A percentile compares a stretch with the other conserved stretches of the same genome.
phyloP scores from a whole-genome alignment of 2,329 filamentous ascomycete species.

The Ceratocystis diversiconidia region DNA sequence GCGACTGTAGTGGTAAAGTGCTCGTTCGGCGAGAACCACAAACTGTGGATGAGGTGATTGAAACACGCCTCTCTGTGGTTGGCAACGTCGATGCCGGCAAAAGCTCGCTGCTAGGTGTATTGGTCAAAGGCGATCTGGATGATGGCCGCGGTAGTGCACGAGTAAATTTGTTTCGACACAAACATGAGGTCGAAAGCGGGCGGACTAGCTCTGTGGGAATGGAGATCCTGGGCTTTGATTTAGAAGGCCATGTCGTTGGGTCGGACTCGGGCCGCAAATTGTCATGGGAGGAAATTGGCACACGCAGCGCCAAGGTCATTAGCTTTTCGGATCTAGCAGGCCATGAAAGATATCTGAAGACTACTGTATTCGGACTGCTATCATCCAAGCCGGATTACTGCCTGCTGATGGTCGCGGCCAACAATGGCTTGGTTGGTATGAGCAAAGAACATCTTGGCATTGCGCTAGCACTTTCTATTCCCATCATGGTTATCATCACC shows the following conservation, averaged over 20 bases:
- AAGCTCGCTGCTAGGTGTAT: constrained; percentile 84
- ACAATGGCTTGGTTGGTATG: constrained; percentile 95
- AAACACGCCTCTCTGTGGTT: constrained; percentile 91
- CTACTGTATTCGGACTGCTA: constrained; percentile 87
- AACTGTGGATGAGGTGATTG: constrained; percentile 74
- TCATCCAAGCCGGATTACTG: constrained; percentile 96
- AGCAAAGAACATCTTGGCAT: constrained; percentile 96
- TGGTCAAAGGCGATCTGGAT: constrained; percentile 90
- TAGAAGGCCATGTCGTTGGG: constrained; percentile 64
- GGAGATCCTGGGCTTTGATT: constrained; percentile 98
- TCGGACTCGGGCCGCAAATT: constrained; percentile 73
- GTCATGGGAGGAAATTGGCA: constrained; percentile 96
- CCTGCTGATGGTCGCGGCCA: constrained; percentile 93
- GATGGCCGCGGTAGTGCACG: constrained; percentile 87
- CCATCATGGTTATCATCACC: constrained; percentile 93
- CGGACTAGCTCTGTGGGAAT: constrained; percentile 93
- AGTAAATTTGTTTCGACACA: constrained; percentile 92
- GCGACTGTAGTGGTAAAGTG: constrained; percentile 69
- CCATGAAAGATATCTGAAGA: constrained; percentile 87
- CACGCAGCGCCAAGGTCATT: constrained; percentile 89
- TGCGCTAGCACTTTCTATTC: constrained; percentile 84
- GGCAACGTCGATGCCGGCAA: constrained; percentile 97
- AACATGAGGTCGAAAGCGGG: constrained; percentile 93
- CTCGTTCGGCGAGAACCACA: constrained; percentile 63
- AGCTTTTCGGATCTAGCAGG: constrained; percentile 91